Evolutionary conservation across 108 stramenopile species (phyloP), one percentile per base, ranked within the genome.

Genomic region (Cyclotella choctawhatcheeana): DNA sequence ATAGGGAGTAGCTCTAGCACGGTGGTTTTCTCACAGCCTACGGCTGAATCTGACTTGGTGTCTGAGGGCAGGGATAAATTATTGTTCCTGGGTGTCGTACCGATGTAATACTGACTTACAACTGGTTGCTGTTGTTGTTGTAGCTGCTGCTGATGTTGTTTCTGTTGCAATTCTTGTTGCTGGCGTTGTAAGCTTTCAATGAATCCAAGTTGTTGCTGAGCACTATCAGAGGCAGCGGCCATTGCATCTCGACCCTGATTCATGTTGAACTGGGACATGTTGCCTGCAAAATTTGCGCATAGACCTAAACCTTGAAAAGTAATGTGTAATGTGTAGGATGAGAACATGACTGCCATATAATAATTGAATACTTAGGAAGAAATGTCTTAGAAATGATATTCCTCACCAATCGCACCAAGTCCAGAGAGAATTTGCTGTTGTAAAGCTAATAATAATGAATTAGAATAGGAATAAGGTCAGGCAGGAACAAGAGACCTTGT

Each of bases 1-100:
- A 94, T 67, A 27, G 83, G 88, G 6, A 89, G 85, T 40, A 90
- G 88, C 64, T 63, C 26, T 4, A 20, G 51, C 22, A 64, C 61
- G 3, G 52, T 54, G 33, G 51, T 60, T 53, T 63, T 53, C 20
- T 40, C 22, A 25, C 61, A 64, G 34, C 62, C 53, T 17, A 63
- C 40, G 7, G 35, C 71, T 26, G 64, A 27, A 22, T 44, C 32
- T 30, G 50, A 8, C 20, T 17, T 44, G 26, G 14, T 24, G 64
- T 44, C 30, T 35, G 1, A 33, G 30, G 44, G 25, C 26, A 27
- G 7, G 37, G 17, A 0, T 32, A 17, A 10, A n/a, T n/a, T n/a
- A n/a, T n/a, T n/a, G n/a, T n/a, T n/a, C n/a, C n/a, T n/a, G n/a
- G n/a, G n/a, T n/a, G n/a, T n/a, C n/a, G n/a, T n/a, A n/a, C n/a